Base-by-base conservation (phyloP, 352 stramenopile genomes). In the Globisporangium irregulare region DNA sequence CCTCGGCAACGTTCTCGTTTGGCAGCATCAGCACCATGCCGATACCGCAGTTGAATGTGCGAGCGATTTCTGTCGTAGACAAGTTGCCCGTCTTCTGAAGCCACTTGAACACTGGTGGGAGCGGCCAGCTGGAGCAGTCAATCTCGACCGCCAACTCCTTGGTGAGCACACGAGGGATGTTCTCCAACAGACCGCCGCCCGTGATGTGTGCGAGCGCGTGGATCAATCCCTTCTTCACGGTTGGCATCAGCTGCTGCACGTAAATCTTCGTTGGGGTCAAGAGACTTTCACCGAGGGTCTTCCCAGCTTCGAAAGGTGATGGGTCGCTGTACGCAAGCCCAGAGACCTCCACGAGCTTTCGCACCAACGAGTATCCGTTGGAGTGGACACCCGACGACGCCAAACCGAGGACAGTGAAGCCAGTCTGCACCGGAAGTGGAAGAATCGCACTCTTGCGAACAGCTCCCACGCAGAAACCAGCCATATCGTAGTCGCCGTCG, bases 21-120 rank as follows among this genome's bases (percentile, higher is more conserved):
- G 94, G 84, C 29, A 99, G 79, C 62, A 99, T 95, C 27, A 99
- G 76, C 41, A 99, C 94, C 96, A 99, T 99, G 67, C 98, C 98
- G 75, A 99, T 96, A 66, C 98, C 98, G 79, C 95, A 99, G 80
- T 99, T 99, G 81, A 99, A 99, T 59, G 98, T 99, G 57, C 97
- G 86, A 18, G 98, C 84, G 72, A 99, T 92, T 82, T 99, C 97
- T 27, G 83, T 79, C 70, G 99, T 96, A 56, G 96, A 95, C 18
- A 99, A 78, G 76, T 94, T 93, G 53, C 88, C 90, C 63, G 84
- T 77, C 77, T 96, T 78, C 75, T 98, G 93, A 73, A 99, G 87
- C 98, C 98, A 99, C 77, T 98, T 94, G 82, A 99, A 99, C 38
- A 99, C 95, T 56, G 87, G 87, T 46, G 97, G 95, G 63, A 99